Percentiles rank a stretch among this genome's conserved stretches.
phyloP scores from a whole-genome alignment of 2,329 filamentous ascomycete genomes.

The Pyricularia pennisetigena region DNA sequence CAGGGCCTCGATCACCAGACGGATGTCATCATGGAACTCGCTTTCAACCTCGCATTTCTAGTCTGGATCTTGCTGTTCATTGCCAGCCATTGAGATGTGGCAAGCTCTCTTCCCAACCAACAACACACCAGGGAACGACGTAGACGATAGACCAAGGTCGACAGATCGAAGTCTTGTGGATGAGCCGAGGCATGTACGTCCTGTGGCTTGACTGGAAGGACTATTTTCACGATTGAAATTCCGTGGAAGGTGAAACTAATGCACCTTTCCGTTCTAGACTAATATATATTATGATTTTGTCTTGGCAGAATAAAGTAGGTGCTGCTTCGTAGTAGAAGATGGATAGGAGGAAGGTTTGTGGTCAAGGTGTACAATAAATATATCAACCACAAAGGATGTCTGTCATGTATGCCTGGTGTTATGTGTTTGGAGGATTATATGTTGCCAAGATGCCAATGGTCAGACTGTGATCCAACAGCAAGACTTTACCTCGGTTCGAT shows the following conservation, averaged over 20 bases:
- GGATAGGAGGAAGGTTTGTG: background rate
- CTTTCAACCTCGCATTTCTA: background rate
- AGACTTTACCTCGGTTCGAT: background rate
- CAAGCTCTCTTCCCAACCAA: background rate
- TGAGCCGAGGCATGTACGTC: background rate
- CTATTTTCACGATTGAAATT: too few species aligned
- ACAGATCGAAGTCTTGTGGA: background rate
- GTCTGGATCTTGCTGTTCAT: background rate
- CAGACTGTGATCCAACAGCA: background rate
- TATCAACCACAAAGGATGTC: background rate
- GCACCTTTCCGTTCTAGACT: background rate
- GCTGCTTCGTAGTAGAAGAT: background rate
- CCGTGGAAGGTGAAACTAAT: too few species aligned
- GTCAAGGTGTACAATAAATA: background rate
- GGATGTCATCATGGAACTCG: background rate
- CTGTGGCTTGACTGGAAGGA: background rate
- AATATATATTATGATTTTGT: background rate
- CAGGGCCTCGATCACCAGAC: background rate
- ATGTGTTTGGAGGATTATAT: background rate
- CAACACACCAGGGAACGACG: background rate
- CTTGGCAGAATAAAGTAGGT: background rate
- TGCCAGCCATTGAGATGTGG: background rate
- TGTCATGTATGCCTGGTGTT: background rate
- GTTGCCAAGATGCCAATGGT: background rate
- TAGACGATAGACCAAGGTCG: background rate